Base-by-base conservation (phyloP, 2,329 filamentous ascomycete genomes). In the Cadophora gregata region DNA sequence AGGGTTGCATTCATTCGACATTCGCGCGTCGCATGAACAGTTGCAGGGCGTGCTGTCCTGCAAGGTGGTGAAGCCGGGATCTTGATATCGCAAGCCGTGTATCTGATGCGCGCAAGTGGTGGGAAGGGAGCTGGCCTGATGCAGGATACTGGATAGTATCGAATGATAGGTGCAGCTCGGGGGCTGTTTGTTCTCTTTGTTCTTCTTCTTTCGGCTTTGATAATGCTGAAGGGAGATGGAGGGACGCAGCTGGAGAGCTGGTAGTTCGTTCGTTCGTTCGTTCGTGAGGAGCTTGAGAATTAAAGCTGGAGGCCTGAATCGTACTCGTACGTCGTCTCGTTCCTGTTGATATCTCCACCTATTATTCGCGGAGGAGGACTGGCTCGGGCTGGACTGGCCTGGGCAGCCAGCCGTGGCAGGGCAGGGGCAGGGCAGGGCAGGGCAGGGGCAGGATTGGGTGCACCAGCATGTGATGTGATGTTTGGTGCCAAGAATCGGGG, bases 1-100 rank as follows among this genome's bases (percentile, higher is more conserved):
- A 87, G 84, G 96, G 93, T 90, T 94, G 94, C 94, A 97, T 97
- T 89, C 90, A 91, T 84, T 81, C 81, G 71, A 77, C 75, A 75
- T 75, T 74, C 74, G 74, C 70, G 69, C 71, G 69, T 67, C 67
- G 67, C 66, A 73, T 66, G 60, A 68, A 73, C 63, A 66, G 71
- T 71, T 69, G 64, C 68, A 72, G 66, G 69, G 68, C 65, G 63
- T 67, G 16, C 66, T 69, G 68, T 71, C 67, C 71, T 69, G 67
- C 67, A 69, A 72, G 62, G 69, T 68, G 62, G 62, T 59, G 70
- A 58, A 58, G 33, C 63, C 62, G 60, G 63, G 66, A 33, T 65
- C 50, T 47, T 68, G 65, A 66, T 67, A 69, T 69, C 62, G 62
- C 59, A 47, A 63, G 60, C 63, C 50, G 58, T 45, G 24, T 42